Base-by-base conservation (phyloP, 1,284 basidiomycete genomes). In the Cystobasidiaceae sp. region DNA sequence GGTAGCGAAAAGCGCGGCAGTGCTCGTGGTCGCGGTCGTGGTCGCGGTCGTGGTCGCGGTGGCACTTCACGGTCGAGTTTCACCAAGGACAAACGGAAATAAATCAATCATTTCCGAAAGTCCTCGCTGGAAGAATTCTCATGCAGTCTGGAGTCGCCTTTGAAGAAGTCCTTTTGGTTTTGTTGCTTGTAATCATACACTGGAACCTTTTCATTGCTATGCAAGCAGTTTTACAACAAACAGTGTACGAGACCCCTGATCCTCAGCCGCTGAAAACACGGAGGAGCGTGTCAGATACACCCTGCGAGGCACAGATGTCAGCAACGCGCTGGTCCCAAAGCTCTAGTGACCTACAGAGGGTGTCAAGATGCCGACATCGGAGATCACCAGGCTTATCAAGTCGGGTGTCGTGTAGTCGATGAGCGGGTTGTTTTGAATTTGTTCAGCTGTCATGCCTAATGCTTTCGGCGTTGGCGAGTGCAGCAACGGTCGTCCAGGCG, bases 301-400 rank as follows among this genome's bases (percentile, higher is more conserved):
- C 61, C 60, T 62, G 50, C 2, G 27, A 39, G 2, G 23, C 25
- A 23, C 32, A 30, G 7, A 37, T 21, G 25, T 41, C 51, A 61
- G 59, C 34, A 9, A 37, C 15, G 25, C 15, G 37, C 5, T 15
- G 32, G 17, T 4, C 25, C 15, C 27, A 17, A 25, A 30, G 15
- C 15, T 13, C 11, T 13, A 27, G 13, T 52, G 13, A 43, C 60
- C 32, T 32, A 62, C 60, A n/a, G 61, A 64, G 7, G 92, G 92
- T 19, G 92, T 93, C 69, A 96, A 80, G 69, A 90, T 89, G 34
- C 92, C 92, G 27, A 93, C 87, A 71, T 96, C 92, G 65, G 88
- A 90, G 74, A 96, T 90, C 33, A 96, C 87, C 33, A 93, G 82
- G 19, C 30, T 48, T 19, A 72, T 68, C 5, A 71, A 60, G 46